Base-by-base conservation (phyloP, 257 asterid genomes). In the Solanum clarkiae region DNA sequence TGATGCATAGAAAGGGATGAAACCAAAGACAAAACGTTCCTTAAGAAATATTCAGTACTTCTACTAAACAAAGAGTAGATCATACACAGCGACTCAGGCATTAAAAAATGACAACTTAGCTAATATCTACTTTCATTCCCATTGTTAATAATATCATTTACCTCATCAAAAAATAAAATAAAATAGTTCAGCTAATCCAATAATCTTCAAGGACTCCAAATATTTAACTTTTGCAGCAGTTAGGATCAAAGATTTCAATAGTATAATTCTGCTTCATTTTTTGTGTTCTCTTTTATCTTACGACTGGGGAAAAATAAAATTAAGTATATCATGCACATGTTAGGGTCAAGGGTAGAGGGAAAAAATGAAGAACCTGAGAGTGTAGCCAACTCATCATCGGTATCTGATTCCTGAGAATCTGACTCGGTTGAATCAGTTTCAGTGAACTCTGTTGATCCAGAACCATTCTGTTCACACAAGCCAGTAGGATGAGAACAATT, bases 401-500 rank as follows among this genome's bases (percentile, higher is more conserved):
- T 90, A 89, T 95, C 98, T 4, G 98, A 94, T 75, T 95, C 97
- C 87, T 87, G 69, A 81, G 98, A 93, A 90, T 95, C 98, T 20
- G 97, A 90, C 86, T 92, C 97, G 16, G 96, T 93, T 89, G 97
- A 92, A 91, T 97, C 99, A 32, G 98, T 97, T 91, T 95, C 99
- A 65, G 98, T 94, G 88, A 92, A 96, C 89, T 97, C 98, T 10
- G 96, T 91, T 75, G 98, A 93, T 14, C 91, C 97, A 70, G 94
- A 92, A 75, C 88, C 88, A 81, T 86, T 93, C 86, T 92, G 95
- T 87, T 92, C 96, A 82, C 91, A 92, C 77, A 74, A 83, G 86
- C 87, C 94, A 85, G 86, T 92, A 87, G 75, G 87, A 59, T 68
- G 88, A 57, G 88, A 88, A 66, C 85, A 86, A 85, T 74, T 87